A percentile compares a stretch with the other conserved stretches of the same genome.
These are phyloP conservation scores for Sclerotinia subarctica DNA, from an alignment of 2,329 filamentous ascomycete species.

Conservation along the genomic window DNA sequence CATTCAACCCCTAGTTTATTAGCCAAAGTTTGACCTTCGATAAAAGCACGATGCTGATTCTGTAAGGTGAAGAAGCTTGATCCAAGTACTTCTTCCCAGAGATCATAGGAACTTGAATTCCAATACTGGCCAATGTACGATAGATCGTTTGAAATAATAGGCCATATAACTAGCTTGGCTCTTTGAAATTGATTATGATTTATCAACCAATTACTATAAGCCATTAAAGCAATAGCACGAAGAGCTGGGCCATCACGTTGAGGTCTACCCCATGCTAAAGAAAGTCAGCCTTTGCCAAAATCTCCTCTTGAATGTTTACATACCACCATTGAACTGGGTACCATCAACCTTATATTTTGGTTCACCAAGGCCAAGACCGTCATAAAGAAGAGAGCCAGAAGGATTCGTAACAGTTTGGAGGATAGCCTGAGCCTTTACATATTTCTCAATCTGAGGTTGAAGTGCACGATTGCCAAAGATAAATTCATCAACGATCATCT, in stretches of 20 bases:
- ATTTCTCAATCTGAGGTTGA: slow-evolving; percentile 58
- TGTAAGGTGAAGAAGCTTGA: slow-evolving; percentile 77
- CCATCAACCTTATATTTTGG: slow-evolving; percentile 68
- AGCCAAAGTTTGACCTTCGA: slow-evolving; percentile 65
- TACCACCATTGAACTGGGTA: slow-evolving; percentile 56
- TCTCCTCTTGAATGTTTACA: neutral
- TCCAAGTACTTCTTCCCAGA: slow-evolving; percentile 81
- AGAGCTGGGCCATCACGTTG: slow-evolving; percentile 78
- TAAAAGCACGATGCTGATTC: slow-evolving; percentile 57
- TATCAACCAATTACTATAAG: slow-evolving; percentile 71
- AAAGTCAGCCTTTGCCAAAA: neutral
- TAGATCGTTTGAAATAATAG: slow-evolving; percentile 71
- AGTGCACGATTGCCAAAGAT: slow-evolving; percentile 48
- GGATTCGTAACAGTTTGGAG: slow-evolving; percentile 59
- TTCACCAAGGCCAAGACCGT: slow-evolving; percentile 59
- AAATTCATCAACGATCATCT: slow-evolving; percentile 66
- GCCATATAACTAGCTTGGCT: slow-evolving; percentile 59
- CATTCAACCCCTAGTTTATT: slow-evolving; percentile 58
- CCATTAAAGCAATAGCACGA: slow-evolving; percentile 68
- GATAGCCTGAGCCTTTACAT: slow-evolving; percentile 61
- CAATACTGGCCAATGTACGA: slow-evolving; percentile 72
- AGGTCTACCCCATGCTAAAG: slow-evolving; percentile 52
- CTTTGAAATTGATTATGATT: slow-evolving; percentile 50
- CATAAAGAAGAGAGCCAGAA: slow-evolving; percentile 40
- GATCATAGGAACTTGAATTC: slow-evolving; percentile 65